Evolutionary conservation across 2,329 filamentous ascomycete genomes (phyloP), one percentile per base, ranked within the genome.

Genomic region (Helicocarpus griseus): DNA sequence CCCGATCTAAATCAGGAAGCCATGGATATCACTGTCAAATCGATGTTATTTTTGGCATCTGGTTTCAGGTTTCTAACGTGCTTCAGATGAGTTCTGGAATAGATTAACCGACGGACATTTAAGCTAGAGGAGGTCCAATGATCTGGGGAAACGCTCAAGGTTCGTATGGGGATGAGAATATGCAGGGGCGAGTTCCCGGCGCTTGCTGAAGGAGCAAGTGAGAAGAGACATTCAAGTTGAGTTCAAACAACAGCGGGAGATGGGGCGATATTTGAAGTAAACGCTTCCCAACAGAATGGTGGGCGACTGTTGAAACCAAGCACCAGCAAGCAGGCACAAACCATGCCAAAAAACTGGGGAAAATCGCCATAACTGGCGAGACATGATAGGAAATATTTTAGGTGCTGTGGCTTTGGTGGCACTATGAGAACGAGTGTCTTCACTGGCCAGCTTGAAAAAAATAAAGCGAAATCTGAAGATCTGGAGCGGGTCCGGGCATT

Each of bases 131-230:
- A 28, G 21, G 38, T 22, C 49, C 49, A 51, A 51, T 46, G 40
- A 45, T 36, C 3, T 9, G 17, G 39, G 41, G 31, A 36, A 33
- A 28, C 40, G 29, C 44, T 47, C 44, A 17, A 22, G 29, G 9
- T 22, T 47, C 22, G 17, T 14, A 35, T 24, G 49, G 29, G 22
- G 41, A 24, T 44, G 28, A 13, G 33, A 33, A 33, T 43, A 43
- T 44, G 40, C 29, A 33, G 31, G 28, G 14, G 44, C 8, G 40
- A 19, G 13, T 26, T 33, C 49, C 36, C 31, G 49, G 49, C 39
- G 49, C 49, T 45, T 51, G 49, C 39, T 51, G 49, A 51, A 19
- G 26, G 49, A 38, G 31, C 46, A 35, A 48, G 39, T 48, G 35
- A 33, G 46, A 29, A 7, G 13, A 36, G 17, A 24, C 7, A 29